phyloP scores from a whole-genome alignment of 2,329 filamentous ascomycete species.

The Colletotrichum truncatum region DNA sequence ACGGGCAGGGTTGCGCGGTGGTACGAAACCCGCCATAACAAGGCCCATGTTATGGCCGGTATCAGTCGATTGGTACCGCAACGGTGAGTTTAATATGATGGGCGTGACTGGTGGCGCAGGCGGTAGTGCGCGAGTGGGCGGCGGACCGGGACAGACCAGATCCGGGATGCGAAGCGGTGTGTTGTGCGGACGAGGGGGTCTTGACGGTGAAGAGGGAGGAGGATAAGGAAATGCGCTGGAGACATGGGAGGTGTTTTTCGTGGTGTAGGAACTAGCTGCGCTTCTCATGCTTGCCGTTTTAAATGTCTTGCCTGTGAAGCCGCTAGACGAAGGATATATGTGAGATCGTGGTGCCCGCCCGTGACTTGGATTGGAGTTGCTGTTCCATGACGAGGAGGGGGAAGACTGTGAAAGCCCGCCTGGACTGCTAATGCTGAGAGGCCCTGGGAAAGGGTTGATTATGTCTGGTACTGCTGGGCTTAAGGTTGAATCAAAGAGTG shows the following conservation, averaged over 20 bases:
- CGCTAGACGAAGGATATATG: background rate
- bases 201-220: slow-evolving; percentile 41
- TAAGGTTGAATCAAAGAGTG: slow-evolving; percentile 6
- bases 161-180: slow-evolving; percentile 46
- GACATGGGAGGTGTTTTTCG: slow-evolving; percentile 5
- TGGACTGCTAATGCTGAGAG: background rate
- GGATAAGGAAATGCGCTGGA: background rate
- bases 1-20: slow-evolving; percentile 24
- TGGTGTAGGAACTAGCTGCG: slow-evolving; percentile 2
- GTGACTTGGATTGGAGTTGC: slow-evolving; percentile 45
- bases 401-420: slow-evolving; percentile 47
- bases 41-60: slow-evolving; percentile 17
- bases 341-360: slow-evolving; percentile 34
- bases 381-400: slow-evolving; percentile 46
- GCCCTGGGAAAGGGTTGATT: background rate
- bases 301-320: background rate
- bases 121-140: slow-evolving; percentile 55
- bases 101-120: slow-evolving; percentile 36
- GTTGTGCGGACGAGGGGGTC: slow-evolving; percentile 47
- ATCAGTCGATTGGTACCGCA: slow-evolving; percentile 5
- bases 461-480: background rate
- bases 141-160: slow-evolving; percentile 49
- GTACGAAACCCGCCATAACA: slow-evolving; percentile 26
- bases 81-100: background rate
- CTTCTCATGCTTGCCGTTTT: slow-evolving; percentile 27